Conservation (phyloP, 169 alveolate species). For the Plasmodium coatneyi region DNA sequence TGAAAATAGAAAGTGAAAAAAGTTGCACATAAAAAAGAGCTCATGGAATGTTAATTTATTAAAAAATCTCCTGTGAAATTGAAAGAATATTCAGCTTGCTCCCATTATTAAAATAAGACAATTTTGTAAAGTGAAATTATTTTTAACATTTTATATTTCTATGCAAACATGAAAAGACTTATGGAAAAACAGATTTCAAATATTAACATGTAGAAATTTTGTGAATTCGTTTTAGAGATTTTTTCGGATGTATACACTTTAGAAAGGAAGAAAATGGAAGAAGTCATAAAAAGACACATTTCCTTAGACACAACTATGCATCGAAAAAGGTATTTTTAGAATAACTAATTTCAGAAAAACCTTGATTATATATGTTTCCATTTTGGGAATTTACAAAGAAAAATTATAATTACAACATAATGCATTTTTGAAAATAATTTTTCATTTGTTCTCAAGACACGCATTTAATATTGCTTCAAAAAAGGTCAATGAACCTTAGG, state of each 20-base stretch:
- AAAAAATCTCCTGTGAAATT: background rate
- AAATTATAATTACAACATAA: background rate
- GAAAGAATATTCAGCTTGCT: background rate
- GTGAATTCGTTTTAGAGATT: background rate
- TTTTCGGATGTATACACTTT: background rate
- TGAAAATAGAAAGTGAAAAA: background rate
- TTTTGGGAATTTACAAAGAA: background rate
- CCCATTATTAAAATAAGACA: background rate
- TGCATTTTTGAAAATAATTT: background rate
- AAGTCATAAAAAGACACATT: background rate
- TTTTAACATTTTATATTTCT: background rate
- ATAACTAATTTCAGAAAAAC: background rate
- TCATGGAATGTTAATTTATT: background rate
- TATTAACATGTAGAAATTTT: background rate
- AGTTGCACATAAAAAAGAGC: background rate
- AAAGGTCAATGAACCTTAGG: background rate
- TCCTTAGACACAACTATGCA: background rate
- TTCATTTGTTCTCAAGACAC: background rate
- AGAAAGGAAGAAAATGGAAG: conserved; percentile 3
- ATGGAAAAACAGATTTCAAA: background rate
- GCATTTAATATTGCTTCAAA: background rate
- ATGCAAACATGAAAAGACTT: background rate
- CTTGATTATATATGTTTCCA: background rate
- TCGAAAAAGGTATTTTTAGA: background rate
- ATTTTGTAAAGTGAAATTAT: background rate